A percentile compares a stretch with the other conserved stretches of the same genome.
Evolutionary conservation across 1,284 basidiomycete species (phyloP).

Genomic region (Sparassis latifolia): DNA sequence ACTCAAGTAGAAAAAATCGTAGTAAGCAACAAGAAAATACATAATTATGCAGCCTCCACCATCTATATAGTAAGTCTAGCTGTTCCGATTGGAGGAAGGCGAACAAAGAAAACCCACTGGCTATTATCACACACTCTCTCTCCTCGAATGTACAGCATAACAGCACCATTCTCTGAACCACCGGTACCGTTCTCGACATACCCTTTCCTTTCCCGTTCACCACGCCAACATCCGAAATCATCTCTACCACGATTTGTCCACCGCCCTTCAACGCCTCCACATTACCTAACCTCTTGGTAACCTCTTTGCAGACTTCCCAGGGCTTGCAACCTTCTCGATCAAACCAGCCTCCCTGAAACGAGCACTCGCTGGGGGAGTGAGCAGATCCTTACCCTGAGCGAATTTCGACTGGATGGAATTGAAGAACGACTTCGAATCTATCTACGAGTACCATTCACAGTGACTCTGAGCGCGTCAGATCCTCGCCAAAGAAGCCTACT

Average conservation of each 20-base stretch:
- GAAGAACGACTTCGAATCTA: slow-evolving; percentile 43
- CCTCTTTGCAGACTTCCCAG: slow-evolving; percentile 50
- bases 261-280: slow-evolving; percentile 53
- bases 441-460: slow-evolving; percentile 59
- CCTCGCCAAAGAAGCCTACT: slow-evolving; percentile 49
- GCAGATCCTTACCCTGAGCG: slow-evolving; percentile 33
- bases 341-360: slow-evolving; percentile 33
- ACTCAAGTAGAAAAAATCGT: no score
- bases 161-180: no score
- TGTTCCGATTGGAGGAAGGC: no score
- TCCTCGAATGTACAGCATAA: no score
- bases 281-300: slow-evolving; percentile 36
- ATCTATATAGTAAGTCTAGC: no score
- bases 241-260: slow-evolving; percentile 69
- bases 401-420: slow-evolving; percentile 28
- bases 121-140: no score
- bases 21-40: no score
- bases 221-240: slow-evolving; percentile 21
- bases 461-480: slow-evolving; percentile 36
- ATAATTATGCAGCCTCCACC: no score
- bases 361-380: slow-evolving; percentile 31
- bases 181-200: no score
- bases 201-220: slow-evolving; percentile 17
- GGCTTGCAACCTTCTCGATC: slow-evolving; percentile 32
- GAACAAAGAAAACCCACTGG: no score